Evolutionary conservation across 192 early-diverging fungal species (phyloP).

Genomic region (Rhizoclosmatium sp.): DNA sequence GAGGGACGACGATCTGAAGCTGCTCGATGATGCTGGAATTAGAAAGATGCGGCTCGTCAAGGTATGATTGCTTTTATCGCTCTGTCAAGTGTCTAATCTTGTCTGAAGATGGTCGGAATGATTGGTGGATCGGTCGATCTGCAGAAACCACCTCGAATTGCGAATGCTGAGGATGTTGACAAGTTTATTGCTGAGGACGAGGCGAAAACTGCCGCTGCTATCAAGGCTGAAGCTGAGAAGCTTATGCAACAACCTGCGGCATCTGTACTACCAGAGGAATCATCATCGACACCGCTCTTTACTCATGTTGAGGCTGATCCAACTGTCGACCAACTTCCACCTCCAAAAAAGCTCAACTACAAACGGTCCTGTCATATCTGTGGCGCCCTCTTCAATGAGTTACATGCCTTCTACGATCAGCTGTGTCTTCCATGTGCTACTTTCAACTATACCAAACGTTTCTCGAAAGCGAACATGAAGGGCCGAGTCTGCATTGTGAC

Average conservation of each 20-base stretch:
- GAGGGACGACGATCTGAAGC: conserved; percentile 42
- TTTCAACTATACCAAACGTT: conserved; percentile 60
- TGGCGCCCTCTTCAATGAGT: conserved; percentile 41
- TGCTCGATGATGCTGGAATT: conserved; percentile 48
- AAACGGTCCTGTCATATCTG: conserved; percentile 60
- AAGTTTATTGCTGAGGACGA: conserved; percentile 49
- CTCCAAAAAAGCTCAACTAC: conserved; percentile 51
- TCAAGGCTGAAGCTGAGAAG: background rate
- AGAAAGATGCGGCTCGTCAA: conserved; percentile 50
- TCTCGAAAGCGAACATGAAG: conserved; percentile 51
- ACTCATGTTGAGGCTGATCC: conserved; percentile 27
- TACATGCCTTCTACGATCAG: conserved; percentile 65
- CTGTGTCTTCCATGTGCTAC: conserved; percentile 59
- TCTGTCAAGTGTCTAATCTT: background rate
- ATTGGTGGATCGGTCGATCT: conserved; percentile 49
- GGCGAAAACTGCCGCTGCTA: conserved; percentile 13
- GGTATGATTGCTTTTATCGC: background rate
- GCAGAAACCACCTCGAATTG: conserved; percentile 44
- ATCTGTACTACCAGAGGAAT: background rate
- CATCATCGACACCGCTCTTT: background rate
- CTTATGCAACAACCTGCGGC: background rate
- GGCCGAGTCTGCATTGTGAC: conserved; percentile 64
- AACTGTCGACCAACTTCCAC: conserved; percentile 1
- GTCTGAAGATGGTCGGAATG: conserved; percentile 51
- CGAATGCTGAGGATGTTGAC: conserved; percentile 39